Conservation (phyloP, 768 basidiomycete species). For the Lentinula raphanica region DNA sequence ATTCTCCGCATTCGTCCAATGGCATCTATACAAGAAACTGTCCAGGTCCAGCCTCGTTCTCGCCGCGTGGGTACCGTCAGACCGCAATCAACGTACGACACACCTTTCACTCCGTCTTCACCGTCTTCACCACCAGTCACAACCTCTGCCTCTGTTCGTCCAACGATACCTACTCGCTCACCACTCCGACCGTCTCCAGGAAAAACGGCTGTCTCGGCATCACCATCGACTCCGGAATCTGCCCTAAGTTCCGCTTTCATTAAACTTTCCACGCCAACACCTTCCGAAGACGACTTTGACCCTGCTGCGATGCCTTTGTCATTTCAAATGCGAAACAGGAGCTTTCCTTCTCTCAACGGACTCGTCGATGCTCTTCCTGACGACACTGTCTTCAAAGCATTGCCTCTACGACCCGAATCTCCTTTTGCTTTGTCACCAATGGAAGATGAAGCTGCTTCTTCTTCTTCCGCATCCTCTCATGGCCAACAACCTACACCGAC, state of each 20-base stretch:
- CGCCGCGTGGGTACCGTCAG: conserved; percentile 39
- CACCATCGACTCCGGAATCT: neutral
- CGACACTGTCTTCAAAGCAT: conserved; percentile 8
- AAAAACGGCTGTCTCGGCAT: conserved; percentile 3
- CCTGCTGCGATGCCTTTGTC: conserved; percentile 5
- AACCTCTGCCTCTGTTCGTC: conserved; percentile 26
- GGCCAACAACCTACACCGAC: conserved; percentile 18
- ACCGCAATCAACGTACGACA: conserved; percentile 29
- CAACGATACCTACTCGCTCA: conserved; percentile 18
- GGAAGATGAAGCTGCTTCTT: conserved; percentile 23
- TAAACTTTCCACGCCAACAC: conserved; percentile 7
- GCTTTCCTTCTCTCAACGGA: conserved; percentile 19
- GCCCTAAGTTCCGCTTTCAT: conserved; percentile 7
- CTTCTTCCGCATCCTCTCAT: conserved; percentile 20
- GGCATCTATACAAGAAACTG: neutral
- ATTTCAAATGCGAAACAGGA: conserved; percentile 21
- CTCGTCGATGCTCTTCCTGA: conserved; percentile 6
- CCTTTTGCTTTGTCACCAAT: conserved; percentile 10
- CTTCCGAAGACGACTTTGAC: conserved; percentile 6
- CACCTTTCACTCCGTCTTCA: conserved; percentile 25
- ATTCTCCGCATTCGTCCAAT: conserved; percentile 3
- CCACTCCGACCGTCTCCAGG: conserved; percentile 20
- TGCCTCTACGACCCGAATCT: conserved; percentile 8
- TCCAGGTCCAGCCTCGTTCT: conserved; percentile 30
- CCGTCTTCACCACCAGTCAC: conserved; percentile 26